Evolutionary conservation across 164 flowering plant species (phyloP).

Genomic region (Umbilicus rupestris): DNA sequence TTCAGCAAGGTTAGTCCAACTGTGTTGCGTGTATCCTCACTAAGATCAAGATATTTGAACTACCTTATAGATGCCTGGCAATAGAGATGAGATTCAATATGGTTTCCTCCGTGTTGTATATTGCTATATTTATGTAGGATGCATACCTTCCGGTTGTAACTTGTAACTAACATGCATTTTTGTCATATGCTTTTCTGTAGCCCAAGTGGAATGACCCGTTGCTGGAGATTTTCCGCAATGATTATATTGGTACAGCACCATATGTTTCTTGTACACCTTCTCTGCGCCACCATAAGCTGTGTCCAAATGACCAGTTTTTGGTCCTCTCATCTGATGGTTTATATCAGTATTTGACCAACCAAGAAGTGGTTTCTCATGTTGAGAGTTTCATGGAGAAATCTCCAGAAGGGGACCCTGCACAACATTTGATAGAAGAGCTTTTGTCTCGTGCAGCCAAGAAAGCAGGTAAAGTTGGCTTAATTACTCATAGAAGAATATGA

Average conservation of each 20-base stretch:
- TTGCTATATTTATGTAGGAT: not conserved
- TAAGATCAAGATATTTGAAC: not conserved
- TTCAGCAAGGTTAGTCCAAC: slow-evolving; percentile 2
- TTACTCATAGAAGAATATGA: not conserved
- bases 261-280: slow-evolving; percentile 85
- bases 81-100: not conserved
- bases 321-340: slow-evolving; percentile 95
- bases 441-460: slow-evolving; percentile 93
- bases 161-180: not conserved
- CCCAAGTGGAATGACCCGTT: slow-evolving; percentile 81
- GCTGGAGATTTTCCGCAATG: slow-evolving; percentile 90
- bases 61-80: not conserved
- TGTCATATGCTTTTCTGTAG: slow-evolving; percentile 39
- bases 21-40: not conserved
- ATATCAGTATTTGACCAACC: slow-evolving; percentile 87
- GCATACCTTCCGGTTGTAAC: not conserved
- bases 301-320: slow-evolving; percentile 77
- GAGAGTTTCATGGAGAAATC: slow-evolving; percentile 85
- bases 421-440: slow-evolving; percentile 92
- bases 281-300: slow-evolving; percentile 76
- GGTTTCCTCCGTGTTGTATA: not conserved
- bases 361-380: slow-evolving; percentile 84
- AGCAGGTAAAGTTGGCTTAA: slow-evolving; percentile 57
- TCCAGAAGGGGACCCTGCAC: slow-evolving; percentile 99
- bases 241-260: slow-evolving; percentile 88